Conservation (phyloP, 1,139 yeast species). For the Geotrichum bryndzae region DNA sequence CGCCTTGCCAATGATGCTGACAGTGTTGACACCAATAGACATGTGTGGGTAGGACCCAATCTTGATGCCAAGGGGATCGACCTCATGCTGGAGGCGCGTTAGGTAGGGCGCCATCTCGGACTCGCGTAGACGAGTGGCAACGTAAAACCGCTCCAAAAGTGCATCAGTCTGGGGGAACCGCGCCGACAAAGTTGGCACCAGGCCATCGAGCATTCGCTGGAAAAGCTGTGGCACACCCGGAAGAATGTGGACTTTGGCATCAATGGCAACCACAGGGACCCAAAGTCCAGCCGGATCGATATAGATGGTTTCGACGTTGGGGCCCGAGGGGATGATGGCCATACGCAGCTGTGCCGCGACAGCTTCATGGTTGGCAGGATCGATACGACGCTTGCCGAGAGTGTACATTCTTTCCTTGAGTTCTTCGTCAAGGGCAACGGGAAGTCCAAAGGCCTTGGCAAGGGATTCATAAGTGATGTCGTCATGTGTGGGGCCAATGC, state of each 20-base stretch:
- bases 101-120: slow-evolving; percentile 64
- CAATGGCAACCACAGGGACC: slow-evolving; percentile 75
- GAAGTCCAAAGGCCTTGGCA: slow-evolving; percentile 55
- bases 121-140: slow-evolving; percentile 57
- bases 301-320: slow-evolving; percentile 47
- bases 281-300: slow-evolving; percentile 51
- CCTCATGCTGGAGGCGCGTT: slow-evolving; percentile 45
- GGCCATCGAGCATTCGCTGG: slow-evolving; percentile 44
- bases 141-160: slow-evolving; percentile 48
- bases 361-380: slow-evolving; percentile 38
- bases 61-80: slow-evolving; percentile 47
- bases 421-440: slow-evolving; percentile 48
- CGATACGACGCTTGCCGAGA: slow-evolving; percentile 42
- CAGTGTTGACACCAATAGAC: slow-evolving; percentile 55
- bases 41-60: slow-evolving; percentile 83
- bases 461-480: slow-evolving; percentile 74
- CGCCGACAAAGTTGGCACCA: slow-evolving; percentile 33
- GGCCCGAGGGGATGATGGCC: slow-evolving; percentile 66
- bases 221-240: slow-evolving; percentile 83
- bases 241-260: slow-evolving; percentile 56
- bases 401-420: slow-evolving; percentile 56
- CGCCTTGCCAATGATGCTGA: slow-evolving; percentile 61
- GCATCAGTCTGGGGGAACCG: slow-evolving; percentile 32
- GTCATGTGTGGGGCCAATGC: slow-evolving; percentile 84
- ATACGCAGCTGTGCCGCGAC: slow-evolving; percentile 59